Conservation (phyloP, 768 basidiomycete genomes). For the Agaricus subrufescens region DNA sequence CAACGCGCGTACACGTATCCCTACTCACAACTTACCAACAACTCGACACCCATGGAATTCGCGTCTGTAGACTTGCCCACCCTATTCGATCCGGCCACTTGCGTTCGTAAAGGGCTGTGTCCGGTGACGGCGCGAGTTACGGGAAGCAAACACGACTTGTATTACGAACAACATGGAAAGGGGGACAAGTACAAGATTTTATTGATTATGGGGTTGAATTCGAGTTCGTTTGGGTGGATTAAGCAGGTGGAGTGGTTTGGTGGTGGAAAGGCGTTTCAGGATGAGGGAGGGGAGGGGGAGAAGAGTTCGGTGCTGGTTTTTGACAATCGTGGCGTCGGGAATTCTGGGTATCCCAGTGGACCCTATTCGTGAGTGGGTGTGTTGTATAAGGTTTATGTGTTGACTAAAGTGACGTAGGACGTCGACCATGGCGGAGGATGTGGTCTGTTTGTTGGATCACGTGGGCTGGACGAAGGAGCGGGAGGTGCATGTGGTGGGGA, state of each 20-base stretch:
- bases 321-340: constrained; percentile 82
- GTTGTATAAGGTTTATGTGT: background rate
- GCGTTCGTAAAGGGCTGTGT: constrained; percentile 69
- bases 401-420: constrained; percentile 39
- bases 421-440: constrained; percentile 74
- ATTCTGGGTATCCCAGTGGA: constrained; percentile 64
- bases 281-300: constrained; percentile 12
- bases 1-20: too few species aligned
- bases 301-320: constrained; percentile 65
- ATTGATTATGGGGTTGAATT: constrained; percentile 78
- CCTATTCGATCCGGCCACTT: constrained; percentile 57
- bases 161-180: constrained; percentile 68
- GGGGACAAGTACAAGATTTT: constrained; percentile 58
- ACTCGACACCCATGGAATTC: background rate
- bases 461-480: constrained; percentile 65
- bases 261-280: constrained; percentile 21
- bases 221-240: constrained; percentile 58
- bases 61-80: constrained; percentile 26
- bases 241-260: constrained; percentile 62
- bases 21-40: too few species aligned
- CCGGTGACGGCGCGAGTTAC: constrained; percentile 53
- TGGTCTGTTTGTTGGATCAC: constrained; percentile 59
- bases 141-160: constrained; percentile 67
- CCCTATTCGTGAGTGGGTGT: constrained; percentile 62
- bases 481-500: constrained; percentile 66